Evolutionary conservation across 2,329 filamentous ascomycete species (phyloP).

Genomic region (Rhynchosporium agropyri): DNA sequence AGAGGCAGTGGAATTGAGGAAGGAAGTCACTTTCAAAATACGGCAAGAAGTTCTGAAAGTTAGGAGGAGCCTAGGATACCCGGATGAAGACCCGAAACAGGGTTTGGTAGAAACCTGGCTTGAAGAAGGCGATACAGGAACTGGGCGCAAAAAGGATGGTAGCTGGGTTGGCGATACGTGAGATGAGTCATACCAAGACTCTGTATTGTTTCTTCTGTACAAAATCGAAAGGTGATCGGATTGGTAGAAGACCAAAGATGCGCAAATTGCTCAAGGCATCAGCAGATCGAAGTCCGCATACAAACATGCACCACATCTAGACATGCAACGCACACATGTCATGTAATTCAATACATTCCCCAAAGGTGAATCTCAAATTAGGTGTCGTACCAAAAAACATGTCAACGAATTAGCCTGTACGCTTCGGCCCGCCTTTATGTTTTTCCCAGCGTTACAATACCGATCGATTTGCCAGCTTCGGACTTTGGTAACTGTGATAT

Average conservation of each 20-base stretch:
- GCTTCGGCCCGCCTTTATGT: background rate
- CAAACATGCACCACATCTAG: background rate
- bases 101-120: slow-evolving; percentile 82
- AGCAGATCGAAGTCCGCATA: background rate
- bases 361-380: too few relatives aligned
- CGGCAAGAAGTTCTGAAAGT: slow-evolving; percentile 81
- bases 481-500: background rate
- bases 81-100: slow-evolving; percentile 78
- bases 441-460: background rate
- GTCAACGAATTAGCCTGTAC: background rate
- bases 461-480: background rate
- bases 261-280: background rate
- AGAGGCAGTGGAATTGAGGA: slow-evolving; percentile 77
- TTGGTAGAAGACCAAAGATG: background rate
- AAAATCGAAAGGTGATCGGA: background rate
- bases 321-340: background rate
- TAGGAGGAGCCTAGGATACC: slow-evolving; percentile 65
- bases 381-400: background rate
- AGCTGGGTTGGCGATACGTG: slow-evolving; percentile 58
- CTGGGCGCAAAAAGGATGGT: slow-evolving; percentile 62
- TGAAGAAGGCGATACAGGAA: slow-evolving; percentile 53
- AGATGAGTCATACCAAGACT: slow-evolving; percentile 16
- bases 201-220: background rate
- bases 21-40: slow-evolving; percentile 78
- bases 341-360: background rate